Conservation (phyloP, 108 stramenopile species). For the Pseudonitzschia pungens region DNA sequence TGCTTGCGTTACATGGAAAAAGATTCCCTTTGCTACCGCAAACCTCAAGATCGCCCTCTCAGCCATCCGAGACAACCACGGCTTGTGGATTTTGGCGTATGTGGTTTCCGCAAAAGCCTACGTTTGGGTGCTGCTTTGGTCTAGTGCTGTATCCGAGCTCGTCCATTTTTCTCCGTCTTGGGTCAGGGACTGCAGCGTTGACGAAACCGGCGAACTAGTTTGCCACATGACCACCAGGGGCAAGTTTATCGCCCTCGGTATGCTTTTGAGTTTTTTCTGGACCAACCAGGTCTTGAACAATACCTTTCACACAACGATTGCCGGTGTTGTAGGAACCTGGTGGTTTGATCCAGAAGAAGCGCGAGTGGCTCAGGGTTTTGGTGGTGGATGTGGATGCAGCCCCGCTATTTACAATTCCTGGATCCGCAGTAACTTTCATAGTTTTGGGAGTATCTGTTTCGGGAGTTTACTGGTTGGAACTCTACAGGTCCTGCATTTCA, state of each 20-base stretch:
- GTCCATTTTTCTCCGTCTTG: constrained; percentile 1
- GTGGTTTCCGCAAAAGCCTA: constrained; percentile 32
- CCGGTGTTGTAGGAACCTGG: constrained; percentile 89
- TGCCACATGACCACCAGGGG: constrained; percentile 18
- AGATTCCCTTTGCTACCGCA: constrained; percentile 76
- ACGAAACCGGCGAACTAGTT: not conserved
- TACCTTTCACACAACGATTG: constrained; percentile 75
- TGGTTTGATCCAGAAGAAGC: constrained; percentile 77
- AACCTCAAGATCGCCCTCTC: constrained; percentile 59
- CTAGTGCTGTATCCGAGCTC: constrained; percentile 31
- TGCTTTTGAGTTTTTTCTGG: constrained; percentile 79
- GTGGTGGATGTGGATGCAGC: constrained; percentile 31
- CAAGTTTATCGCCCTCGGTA: constrained; percentile 14
- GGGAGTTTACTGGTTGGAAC: constrained; percentile 77
- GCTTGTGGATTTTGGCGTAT: constrained; percentile 48
- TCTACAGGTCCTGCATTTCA: constrained; percentile 47
- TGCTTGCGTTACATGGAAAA: constrained; percentile 42
- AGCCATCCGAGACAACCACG: constrained; percentile 50
- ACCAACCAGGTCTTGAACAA: constrained; percentile 72
- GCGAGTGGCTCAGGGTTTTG: not conserved
- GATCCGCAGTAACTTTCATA: constrained; percentile 45
- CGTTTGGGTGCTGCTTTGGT: constrained; percentile 38
- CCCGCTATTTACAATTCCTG: constrained; percentile 49
- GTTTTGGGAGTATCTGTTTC: constrained; percentile 77
- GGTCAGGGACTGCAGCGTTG: not conserved